Base-by-base conservation (phyloP, 2,329 filamentous ascomycete species). In the Venturia aucupariae region DNA sequence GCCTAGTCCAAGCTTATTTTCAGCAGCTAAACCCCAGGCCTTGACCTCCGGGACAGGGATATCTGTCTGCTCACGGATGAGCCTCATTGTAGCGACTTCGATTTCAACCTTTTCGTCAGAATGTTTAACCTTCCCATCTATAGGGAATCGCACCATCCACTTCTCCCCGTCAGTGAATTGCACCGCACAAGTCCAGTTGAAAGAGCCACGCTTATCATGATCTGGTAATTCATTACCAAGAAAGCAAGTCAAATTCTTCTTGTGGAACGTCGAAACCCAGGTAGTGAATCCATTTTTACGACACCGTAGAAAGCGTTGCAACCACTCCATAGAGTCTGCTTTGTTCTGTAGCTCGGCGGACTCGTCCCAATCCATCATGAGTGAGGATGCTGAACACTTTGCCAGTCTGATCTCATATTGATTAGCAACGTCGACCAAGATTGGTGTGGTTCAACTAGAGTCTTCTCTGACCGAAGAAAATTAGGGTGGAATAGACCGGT, bases 101-200 rank as follows among this genome's bases (percentile, higher is more conserved):
- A 73, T 71, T 32, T 71, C 70, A 65, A 73, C 68, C 24, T 72
- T n/a, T 68, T 74, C 69, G 51, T 75, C 68, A 35, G 67, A 46
- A 42, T 71, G 69, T 19, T 70, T 65, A 5, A 73, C 68, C 67
- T 67, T 69, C 32, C 32, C 51, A 72, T 65, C 67, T 60, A 72
- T 5, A 66, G 71, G 69, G 62, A 74, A 73, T 19, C n/a, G 54
- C 30, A 59, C 54, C 54, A 59, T 59, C 54, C 22, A 30, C 15
- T 32, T 39, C 35, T 32, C 35, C 15, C 22, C 22, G 22, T 59
- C 54, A 39, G 30, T 30, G 35, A 22, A n/a, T 8, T 46, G 42
- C 19, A 46, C 42, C 19, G n/a, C n/a, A n/a, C 42, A 46, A 46
- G 19, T 8, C 42, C 42, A 46, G 15, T 46, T n/a, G 42, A 46